Base-by-base conservation (phyloP, 2,329 filamentous ascomycete genomes). In the Aquanectria penicillioides region DNA sequence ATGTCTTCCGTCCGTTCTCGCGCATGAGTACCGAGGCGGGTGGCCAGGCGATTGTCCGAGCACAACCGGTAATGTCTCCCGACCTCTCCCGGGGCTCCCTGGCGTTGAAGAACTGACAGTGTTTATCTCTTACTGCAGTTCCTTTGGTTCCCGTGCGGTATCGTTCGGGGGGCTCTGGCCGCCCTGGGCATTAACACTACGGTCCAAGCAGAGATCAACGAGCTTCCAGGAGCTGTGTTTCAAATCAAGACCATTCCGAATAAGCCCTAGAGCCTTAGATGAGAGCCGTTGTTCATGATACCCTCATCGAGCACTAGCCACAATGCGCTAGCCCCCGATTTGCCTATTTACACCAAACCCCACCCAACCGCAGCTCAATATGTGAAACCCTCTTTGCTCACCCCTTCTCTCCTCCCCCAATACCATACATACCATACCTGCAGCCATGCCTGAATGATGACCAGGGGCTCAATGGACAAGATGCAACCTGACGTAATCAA, bases 111-210 rank as follows among this genome's bases (percentile, higher is more conserved):
- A 49, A 41, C 52, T 57, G 23, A 59, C 53, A 48, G 52, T 65
- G 43, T 61, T 53, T 55, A n/a, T 12, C 33, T 46, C 15, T 22
- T 20, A 23, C n/a, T 31, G 15, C 59, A 96, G 90, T 97, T 96
- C 75, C 82, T 99, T 12, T 97, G 93, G 86, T 97, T 98, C 71
- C 95, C 95, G 7, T 97, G 94, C 69, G 95, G 95, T 41, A 85
- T 99, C 44, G 92, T 99, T 60, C 86, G 94, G 57, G 95, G 95
- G 25, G 93, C 93, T n/a, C 80, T 99, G 46, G 90, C 93, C n/a
- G 93, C 90, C 47, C 82, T 99, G 80, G 95, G 94, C 6, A 93
- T 98, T 68, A 89, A 89, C 69, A 94, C 94, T 9, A 96, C 90
- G 2, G 94, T 99, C 2, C 92, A 97, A 68, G 95, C 93, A 5